phyloP scores from a whole-genome alignment of 2,329 filamentous ascomycete genomes.

The Gnomoniopsis smithogilvyi region DNA sequence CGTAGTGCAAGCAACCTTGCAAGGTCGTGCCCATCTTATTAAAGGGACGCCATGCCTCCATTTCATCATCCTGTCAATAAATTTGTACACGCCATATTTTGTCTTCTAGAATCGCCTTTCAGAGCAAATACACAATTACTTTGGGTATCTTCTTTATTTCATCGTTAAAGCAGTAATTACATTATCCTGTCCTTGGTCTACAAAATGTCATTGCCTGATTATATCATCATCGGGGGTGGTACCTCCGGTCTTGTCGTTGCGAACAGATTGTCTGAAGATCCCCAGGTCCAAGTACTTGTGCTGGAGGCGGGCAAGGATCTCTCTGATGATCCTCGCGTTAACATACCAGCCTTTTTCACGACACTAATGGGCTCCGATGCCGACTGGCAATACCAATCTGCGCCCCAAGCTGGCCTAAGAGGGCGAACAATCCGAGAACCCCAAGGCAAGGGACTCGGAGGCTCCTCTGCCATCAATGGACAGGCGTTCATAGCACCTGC shows the following conservation, averaged over 20 bases:
- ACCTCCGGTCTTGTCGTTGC: constrained; percentile 9
- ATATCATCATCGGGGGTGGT: constrained; percentile 24
- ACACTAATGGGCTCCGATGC: constrained; percentile 23
- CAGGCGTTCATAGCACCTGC: constrained; percentile 20
- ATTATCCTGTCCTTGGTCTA: too few species aligned
- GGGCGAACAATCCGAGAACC: constrained; percentile 14
- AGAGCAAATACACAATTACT: too few species aligned
- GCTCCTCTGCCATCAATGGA: constrained; percentile 23
- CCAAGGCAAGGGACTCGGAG: constrained; percentile 21
- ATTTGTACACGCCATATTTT: too few species aligned
- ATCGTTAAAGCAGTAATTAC: too few species aligned
- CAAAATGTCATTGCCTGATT: neutral
- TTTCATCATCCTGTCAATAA: too few species aligned
- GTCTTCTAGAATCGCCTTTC: too few species aligned
- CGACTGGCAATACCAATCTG: constrained; percentile 25
- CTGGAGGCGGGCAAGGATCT: constrained; percentile 28
- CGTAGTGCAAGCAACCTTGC: too few species aligned
- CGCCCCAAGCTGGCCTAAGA: constrained; percentile 20
- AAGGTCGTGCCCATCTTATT: too few species aligned
- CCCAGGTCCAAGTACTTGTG: constrained; percentile 22
- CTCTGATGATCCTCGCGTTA: constrained; percentile 23
- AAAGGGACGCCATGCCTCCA: too few species aligned
- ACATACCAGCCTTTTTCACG: constrained; percentile 24
- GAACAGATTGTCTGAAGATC: constrained; percentile 17
- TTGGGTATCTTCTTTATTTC: too few species aligned